Conservation (phyloP, 768 basidiomycete species). For the Leucogyrophana mollusca region DNA sequence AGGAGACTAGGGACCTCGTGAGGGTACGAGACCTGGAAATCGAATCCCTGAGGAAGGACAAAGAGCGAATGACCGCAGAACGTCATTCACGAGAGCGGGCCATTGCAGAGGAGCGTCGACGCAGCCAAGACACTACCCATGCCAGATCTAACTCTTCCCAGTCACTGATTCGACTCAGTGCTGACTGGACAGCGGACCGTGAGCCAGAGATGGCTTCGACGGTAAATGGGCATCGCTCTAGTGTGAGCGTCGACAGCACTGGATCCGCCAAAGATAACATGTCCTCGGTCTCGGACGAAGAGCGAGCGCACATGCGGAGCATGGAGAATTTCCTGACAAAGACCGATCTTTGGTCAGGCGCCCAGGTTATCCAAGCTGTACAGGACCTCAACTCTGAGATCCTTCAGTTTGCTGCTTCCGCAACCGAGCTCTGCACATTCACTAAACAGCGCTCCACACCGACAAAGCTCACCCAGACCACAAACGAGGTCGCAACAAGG, state of each 20-base stretch:
- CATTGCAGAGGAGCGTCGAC: conserved; percentile 23
- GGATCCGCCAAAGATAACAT: conserved; percentile 17
- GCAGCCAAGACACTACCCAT: conserved; percentile 25
- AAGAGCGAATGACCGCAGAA: conserved; percentile 28
- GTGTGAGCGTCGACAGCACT: conserved; percentile 8
- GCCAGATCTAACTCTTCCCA: conserved; percentile 29
- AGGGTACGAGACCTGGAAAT: conserved; percentile 59
- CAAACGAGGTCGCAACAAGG: conserved; percentile 60
- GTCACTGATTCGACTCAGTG: conserved; percentile 26
- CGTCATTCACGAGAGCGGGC: conserved; percentile 20
- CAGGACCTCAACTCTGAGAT: conserved; percentile 81
- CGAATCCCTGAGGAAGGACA: conserved; percentile 46
- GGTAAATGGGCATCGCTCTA: conserved; percentile 12
- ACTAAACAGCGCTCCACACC: conserved; percentile 38
- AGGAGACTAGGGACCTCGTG: conserved; percentile 61
- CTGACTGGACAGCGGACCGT: conserved; percentile 30
- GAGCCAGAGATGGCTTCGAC: conserved; percentile 17
- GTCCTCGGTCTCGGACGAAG: conserved; percentile 45
- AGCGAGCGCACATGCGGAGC: conserved; percentile 55
- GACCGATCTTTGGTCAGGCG: conserved; percentile 72
- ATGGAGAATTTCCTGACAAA: conserved; percentile 71
- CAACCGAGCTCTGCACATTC: conserved; percentile 66
- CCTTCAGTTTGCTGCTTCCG: conserved; percentile 75
- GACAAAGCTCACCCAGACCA: conserved; percentile 46
- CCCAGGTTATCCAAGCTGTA: conserved; percentile 75